Evolutionary conservation across 768 basidiomycete genomes (phyloP), one percentile per base, ranked within the genome.

Genomic region (Pleurotus tuoliensis): DNA sequence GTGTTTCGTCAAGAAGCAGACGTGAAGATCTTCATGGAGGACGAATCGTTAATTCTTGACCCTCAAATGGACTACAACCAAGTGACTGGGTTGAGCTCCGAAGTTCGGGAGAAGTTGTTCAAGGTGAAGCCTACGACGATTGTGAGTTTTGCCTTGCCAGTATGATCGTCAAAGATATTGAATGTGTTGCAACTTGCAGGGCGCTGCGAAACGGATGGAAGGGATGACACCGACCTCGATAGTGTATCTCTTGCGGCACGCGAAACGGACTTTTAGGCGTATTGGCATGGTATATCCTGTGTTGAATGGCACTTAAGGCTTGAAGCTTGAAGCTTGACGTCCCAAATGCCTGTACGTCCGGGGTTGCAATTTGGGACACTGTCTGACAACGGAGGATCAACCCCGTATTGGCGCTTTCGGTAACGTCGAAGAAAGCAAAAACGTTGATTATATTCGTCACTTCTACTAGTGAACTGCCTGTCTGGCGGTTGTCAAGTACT

Each of bases 201-300:
- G 93, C n/a, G 88, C 89, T 3, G 94, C 90, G 13, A 94, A 93
- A 68, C 76, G 93, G 24, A 93, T 95, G 84, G 93, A 95, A 66
- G 94, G 94, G 6, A 91, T 95, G 82, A 96, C 94, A 3, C 93
- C 93, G 2, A 79, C 86, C 0, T 82, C 84, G 0, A 72, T 89
- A n/a, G 76, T 92, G 11, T 76, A 76, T 40, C 67, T 95, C 22
- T 72, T 94, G 59, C 82, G 79, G 62, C 79, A 90, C 65, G 84
- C 89, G 5, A 80, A 78, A 59, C 66, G 74, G 56, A 77, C 72
- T 5, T 52, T 38, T 3, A 22, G 37, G 12, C 48, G 27, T 34
- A 37, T 5, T 50, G 27, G 20, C 13, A 47, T 22, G 12, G 46
- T 22, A 47, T 11, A 47, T 8, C 9, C 30, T 25, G 24, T 25